Base-by-base conservation (phyloP, 306 rosid genomes). In the Inga laurina region DNA sequence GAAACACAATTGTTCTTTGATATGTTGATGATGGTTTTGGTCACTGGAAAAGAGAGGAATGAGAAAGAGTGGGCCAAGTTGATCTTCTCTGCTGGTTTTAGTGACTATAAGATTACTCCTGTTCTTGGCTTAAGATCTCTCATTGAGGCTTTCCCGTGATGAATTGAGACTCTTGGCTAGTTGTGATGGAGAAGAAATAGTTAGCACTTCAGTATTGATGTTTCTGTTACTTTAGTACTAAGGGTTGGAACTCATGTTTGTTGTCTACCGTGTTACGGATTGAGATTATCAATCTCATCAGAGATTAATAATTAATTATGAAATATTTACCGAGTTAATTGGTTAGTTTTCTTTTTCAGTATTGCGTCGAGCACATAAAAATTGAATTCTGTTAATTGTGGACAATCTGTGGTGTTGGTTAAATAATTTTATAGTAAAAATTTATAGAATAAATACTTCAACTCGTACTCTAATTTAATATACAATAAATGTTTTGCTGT, bases 81-180 rank as follows among this genome's bases (percentile, higher is more conserved):
- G 7, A 61, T 82, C 16, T 44, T 49, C 65, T 67, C 68, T 27
- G 82, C 82, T 22, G 84, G 80, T 54, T 82, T 87, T 32, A 70
- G 80, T 39, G 67, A 69, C 75, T 82, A 79, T 43, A 79, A 77
- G 72, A 56, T 82, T 5, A 69, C 51, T 15, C 86, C 84, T 32
- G 37, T 76, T 41, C 24, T 87, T 57, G 84, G 90, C 24, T 74
- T 84, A 39, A 82, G 83, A 74, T 85, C 90, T 59, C 74, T 87
- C 6, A 82, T 85, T 52, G 78, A 78, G 46, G 79, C 59, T 35
- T 82, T 30, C 13, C 83, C 86, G 35, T 66, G 2, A 54, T 54
- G 62, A 52, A 75, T 34, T 8, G 1, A n/a, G 13, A 13, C 7
- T 12, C 13, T 22, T 22, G 10, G 8, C 34, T 32, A 2, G 34